Evolutionary conservation across 441 rosid species (phyloP).

Genomic region (Croton laevigatus): DNA sequence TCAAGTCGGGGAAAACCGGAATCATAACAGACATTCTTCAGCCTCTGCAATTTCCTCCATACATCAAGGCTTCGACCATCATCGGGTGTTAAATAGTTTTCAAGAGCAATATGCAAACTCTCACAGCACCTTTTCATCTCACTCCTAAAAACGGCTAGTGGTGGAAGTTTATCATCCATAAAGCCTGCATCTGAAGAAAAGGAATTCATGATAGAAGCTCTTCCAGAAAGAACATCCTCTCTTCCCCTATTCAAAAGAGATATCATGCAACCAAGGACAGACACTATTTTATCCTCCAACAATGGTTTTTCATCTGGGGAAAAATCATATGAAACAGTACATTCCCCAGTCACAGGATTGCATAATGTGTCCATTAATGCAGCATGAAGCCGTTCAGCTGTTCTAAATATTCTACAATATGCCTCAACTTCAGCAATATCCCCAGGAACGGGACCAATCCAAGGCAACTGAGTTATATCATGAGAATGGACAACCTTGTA

Average conservation of each 20-base stretch:
- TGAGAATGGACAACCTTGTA: slow-evolving; percentile 46
- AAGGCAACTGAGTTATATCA: slow-evolving; percentile 60
- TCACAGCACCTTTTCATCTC: slow-evolving; percentile 99
- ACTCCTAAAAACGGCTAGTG: slow-evolving; percentile 80
- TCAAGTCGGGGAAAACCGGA: slow-evolving; percentile 77
- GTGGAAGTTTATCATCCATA: slow-evolving; percentile 75
- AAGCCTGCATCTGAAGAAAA: slow-evolving; percentile 52
- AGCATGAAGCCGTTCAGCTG: slow-evolving; percentile 78
- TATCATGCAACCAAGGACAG: slow-evolving; percentile 87
- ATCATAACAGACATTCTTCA: slow-evolving; percentile 92
- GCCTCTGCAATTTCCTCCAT: slow-evolving; percentile 91
- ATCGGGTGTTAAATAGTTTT: slow-evolving; percentile 71
- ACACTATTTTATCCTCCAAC: slow-evolving; percentile 86
- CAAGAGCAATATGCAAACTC: slow-evolving; percentile 91
- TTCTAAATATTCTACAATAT: slow-evolving; percentile 89
- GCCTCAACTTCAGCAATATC: slow-evolving; percentile 98
- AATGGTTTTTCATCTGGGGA: slow-evolving; percentile 80
- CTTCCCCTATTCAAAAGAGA: slow-evolving; percentile 87
- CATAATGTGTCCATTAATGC: slow-evolving; percentile 90
- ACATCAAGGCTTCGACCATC: slow-evolving; percentile 64
- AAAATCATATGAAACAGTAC: slow-evolving; percentile 71
- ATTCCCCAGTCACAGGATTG: slow-evolving; percentile 95
- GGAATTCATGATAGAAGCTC: slow-evolving; percentile 51
- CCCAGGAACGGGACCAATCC: slow-evolving; percentile 97
- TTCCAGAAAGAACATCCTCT: slow-evolving; percentile 90